Conservation (phyloP, 768 basidiomycete species). For the Suillus lakei region DNA sequence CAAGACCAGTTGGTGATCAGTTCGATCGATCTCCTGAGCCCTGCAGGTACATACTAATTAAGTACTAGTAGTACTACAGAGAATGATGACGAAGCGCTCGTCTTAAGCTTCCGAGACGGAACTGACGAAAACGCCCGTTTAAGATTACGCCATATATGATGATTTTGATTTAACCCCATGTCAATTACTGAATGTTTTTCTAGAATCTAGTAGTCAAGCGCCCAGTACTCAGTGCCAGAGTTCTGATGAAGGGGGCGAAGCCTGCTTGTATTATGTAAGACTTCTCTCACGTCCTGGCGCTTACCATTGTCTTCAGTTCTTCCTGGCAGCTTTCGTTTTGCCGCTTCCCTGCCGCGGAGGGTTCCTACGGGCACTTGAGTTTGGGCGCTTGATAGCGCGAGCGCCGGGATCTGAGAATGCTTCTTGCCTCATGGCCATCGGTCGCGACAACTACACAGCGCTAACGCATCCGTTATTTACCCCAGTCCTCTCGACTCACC, state of each 20-base stretch:
- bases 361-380: not conserved
- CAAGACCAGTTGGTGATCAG: not conserved
- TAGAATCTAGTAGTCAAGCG: no score
- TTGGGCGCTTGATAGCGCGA: not conserved
- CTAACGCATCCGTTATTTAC: not conserved
- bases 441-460: not conserved
- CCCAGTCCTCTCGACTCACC: no score
- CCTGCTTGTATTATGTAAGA: no score
- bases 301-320: not conserved
- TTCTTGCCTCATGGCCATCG: conserved; percentile 2
- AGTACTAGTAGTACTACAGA: no score
- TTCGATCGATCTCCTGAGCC: not conserved
- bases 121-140: not conserved
- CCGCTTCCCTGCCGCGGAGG: not conserved
- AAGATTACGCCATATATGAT: not conserved
- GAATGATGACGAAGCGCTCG: not conserved
- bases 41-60: no score
- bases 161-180: not conserved
- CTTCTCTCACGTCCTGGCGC: not conserved
- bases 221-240: no score
- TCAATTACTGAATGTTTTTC: no score
- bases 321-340: not conserved
- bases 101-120: not conserved
- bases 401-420: not conserved
- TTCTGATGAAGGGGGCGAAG: no score